Percentiles rank a stretch among this genome's conserved stretches.
Evolutionary conservation across 2,329 filamentous ascomycete genomes (phyloP).

Genomic region (Apiospora arundinis): DNA sequence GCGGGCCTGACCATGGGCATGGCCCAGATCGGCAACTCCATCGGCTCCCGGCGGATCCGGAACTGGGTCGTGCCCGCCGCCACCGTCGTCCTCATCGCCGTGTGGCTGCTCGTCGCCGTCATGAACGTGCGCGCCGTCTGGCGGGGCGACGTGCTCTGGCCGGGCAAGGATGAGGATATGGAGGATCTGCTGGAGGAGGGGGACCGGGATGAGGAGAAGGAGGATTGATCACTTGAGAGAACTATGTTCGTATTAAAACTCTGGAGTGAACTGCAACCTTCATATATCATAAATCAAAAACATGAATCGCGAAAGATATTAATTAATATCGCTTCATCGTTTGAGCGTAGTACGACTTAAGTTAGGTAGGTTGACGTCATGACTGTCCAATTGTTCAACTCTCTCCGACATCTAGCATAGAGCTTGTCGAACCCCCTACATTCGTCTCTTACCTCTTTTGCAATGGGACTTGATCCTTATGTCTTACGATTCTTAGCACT

Average conservation of each 20-base stretch:
- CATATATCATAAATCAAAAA: too few relatives aligned
- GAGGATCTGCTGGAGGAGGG: not conserved
- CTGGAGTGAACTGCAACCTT: not conserved
- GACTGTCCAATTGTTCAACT: too few relatives aligned
- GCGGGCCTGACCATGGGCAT: slow-evolving; percentile 61
- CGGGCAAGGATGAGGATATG: slow-evolving; percentile 30
- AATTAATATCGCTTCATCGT: not conserved
- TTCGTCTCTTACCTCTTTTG: too few relatives aligned
- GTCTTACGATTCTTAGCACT: not conserved
- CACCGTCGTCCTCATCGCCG: slow-evolving; percentile 54
- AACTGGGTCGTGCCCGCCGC: slow-evolving; percentile 54
- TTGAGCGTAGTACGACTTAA: not conserved
- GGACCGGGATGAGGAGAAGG: not conserved
- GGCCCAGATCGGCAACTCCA: slow-evolving; percentile 55
- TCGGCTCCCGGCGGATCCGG: slow-evolving; percentile 53
- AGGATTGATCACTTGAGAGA: not conserved
- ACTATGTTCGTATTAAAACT: too few relatives aligned
- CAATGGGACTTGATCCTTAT: too few relatives aligned
- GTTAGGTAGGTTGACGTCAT: not conserved
- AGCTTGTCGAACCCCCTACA: too few relatives aligned
- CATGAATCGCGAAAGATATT: not conserved
- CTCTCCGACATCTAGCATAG: too few relatives aligned
- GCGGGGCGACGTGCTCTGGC: slow-evolving; percentile 54
- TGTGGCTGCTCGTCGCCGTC: slow-evolving; percentile 57
- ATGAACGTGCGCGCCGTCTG: slow-evolving; percentile 51